Evolutionary conservation across 2,329 filamentous ascomycete genomes (phyloP).

Genomic region (Stemphylium lycopersici): DNA sequence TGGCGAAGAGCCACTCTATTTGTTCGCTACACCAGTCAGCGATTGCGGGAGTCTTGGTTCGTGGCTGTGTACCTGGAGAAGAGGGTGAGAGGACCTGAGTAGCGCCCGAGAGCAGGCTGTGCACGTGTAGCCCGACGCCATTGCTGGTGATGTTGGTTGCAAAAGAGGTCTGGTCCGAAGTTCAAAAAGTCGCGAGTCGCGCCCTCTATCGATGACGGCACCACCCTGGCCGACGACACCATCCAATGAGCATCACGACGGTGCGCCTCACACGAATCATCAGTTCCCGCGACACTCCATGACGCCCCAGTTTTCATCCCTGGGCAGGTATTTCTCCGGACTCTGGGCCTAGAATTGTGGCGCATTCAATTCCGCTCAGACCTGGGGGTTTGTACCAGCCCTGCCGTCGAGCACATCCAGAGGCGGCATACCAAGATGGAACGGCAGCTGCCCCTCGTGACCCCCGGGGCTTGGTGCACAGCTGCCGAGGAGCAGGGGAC

Average conservation of each 20-base stretch:
- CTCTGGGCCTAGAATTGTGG: background rate
- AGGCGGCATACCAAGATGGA: constrained; percentile 6
- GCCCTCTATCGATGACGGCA: constrained; percentile 43
- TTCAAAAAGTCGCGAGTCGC: constrained; percentile 38
- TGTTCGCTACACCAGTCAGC: constrained; percentile 33
- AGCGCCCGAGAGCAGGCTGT: constrained; percentile 43
- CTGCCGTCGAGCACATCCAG: background rate
- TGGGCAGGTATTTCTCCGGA: background rate
- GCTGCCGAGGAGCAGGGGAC: constrained; percentile 9
- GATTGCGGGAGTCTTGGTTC: background rate
- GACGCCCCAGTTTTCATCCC: background rate
- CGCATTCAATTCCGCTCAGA: background rate
- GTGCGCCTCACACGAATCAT: constrained; percentile 4
- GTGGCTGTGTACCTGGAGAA: constrained; percentile 27
- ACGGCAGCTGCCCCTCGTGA: constrained; percentile 1
- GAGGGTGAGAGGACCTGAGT: constrained; percentile 18
- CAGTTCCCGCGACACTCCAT: constrained; percentile 5
- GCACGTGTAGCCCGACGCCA: constrained; percentile 48
- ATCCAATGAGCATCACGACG: constrained; percentile 18
- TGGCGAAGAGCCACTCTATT: constrained; percentile 24
- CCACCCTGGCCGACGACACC: constrained; percentile 22
- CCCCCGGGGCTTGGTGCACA: constrained; percentile 10
- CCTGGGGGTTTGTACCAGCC: background rate
- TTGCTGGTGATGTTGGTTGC: constrained; percentile 24
- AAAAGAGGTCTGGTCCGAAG: constrained; percentile 4